A percentile compares a stretch with the other conserved stretches of the same genome.
Conservation (phyloP, 1,284 basidiomycete species). For the Ustilago xerochloae region DNA sequence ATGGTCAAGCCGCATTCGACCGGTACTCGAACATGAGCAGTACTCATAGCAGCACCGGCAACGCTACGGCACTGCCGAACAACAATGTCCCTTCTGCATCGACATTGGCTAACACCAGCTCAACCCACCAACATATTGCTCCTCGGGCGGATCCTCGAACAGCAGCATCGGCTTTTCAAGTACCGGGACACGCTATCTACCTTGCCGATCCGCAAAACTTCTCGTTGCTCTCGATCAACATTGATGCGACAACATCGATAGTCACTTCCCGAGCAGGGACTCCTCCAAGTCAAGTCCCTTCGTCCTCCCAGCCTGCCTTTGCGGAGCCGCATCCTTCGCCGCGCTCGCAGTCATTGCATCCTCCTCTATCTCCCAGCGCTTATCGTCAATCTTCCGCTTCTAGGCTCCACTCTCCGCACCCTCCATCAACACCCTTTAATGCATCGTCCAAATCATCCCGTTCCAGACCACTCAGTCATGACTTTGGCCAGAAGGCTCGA, state of each 20-base stretch:
- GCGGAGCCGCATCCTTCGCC: background rate
- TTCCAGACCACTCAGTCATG: slow-evolving; percentile 29
- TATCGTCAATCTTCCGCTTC: slow-evolving; percentile 14
- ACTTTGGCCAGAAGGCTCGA: slow-evolving; percentile 29
- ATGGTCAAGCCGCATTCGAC: slow-evolving; percentile 3
- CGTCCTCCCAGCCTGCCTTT: background rate
- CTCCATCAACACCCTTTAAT: slow-evolving; percentile 25
- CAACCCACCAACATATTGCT: background rate
- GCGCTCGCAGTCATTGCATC: background rate
- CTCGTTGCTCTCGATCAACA: slow-evolving; percentile 39
- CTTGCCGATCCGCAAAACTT: slow-evolving; percentile 39
- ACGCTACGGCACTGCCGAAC: background rate
- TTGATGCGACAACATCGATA: slow-evolving; percentile 34
- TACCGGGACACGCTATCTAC: slow-evolving; percentile 41
- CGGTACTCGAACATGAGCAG: background rate
- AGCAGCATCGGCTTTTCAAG: slow-evolving; percentile 8
- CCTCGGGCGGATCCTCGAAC: background rate
- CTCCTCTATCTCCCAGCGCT: slow-evolving; percentile 3
- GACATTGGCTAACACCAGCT: background rate
- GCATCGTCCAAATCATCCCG: slow-evolving; percentile 1
- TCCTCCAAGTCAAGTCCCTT: background rate
- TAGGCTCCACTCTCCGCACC: slow-evolving; percentile 10
- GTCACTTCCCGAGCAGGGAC: slow-evolving; percentile 1
- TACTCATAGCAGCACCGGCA: background rate
- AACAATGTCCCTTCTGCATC: background rate